These are phyloP conservation scores for Leccinum aurantiacum DNA, from an alignment of 768 basidiomycete species.

Conservation along the genomic window DNA sequence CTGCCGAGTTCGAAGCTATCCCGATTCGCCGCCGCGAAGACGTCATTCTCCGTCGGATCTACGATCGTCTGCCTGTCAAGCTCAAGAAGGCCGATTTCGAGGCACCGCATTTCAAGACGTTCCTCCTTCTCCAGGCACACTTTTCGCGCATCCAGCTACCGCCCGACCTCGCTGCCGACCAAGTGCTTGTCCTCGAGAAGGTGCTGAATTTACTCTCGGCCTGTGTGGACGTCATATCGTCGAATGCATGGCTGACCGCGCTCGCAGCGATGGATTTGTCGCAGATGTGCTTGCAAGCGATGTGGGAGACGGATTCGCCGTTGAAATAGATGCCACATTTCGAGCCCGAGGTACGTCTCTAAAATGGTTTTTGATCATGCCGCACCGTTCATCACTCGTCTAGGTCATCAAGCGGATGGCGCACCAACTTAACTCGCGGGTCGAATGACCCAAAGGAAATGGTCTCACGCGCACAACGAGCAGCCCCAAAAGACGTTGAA, in stretches of 20 bases:
- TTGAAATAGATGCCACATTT: constrained; percentile 97
- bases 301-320: constrained; percentile 97
- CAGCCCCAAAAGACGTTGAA: constrained; percentile 85
- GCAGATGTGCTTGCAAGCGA: constrained; percentile 97
- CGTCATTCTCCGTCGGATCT: constrained; percentile 77
- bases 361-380: not conserved
- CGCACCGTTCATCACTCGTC: constrained; percentile 2
- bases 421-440: constrained; percentile 92
- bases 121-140: constrained; percentile 94
- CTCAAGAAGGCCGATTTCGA: constrained; percentile 82
- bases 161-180: constrained; percentile 92
- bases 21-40: constrained; percentile 97
- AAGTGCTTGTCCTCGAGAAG: constrained; percentile 83
- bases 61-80: constrained; percentile 97
- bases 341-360: constrained; percentile 66
- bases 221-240: constrained; percentile 97
- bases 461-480: constrained; percentile 88
- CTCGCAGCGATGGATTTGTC: constrained; percentile 96
- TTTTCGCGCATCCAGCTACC: constrained; percentile 92
- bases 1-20: constrained; percentile 92
- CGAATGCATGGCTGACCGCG: constrained; percentile 44
- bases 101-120: constrained; percentile 97
- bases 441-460: constrained; percentile 88
- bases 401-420: constrained; percentile 87
- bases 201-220: constrained; percentile 89